Evolutionary conservation across 129 eudicot genomes (phyloP), one percentile per base, ranked within the genome.

Genomic region (Flaveria bidentis): DNA sequence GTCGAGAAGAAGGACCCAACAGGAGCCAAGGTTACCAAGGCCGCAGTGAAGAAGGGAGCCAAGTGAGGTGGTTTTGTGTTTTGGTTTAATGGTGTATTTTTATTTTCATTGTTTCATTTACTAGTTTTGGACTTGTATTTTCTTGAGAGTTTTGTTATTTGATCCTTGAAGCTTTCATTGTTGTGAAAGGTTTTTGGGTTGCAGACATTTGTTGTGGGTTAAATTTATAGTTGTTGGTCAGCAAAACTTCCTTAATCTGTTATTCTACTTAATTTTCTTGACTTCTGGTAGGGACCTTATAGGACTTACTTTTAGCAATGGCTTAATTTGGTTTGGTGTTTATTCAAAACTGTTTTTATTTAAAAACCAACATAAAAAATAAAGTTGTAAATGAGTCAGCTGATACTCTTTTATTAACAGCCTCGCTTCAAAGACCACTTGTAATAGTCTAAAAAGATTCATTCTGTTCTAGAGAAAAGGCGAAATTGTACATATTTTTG

Each of bases 1-100:
- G 87, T 84, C 6, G 84, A 84, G 75, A 84, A 84, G 87, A 84
- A 80, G 75, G 87, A 84, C n/a, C 87, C 84, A 0, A 80, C 84
- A 0, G 87, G 87, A 28, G 87, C 87, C 58, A 84, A 80, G 84
- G 81, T 84, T 33, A 84, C 87, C 67, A 84, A 84, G 76, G 87
- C 87, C 1, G 87, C 87, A 15, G 84, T 17, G 9, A 83, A 83
- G 87, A 83, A 84, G 84, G 75, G 79, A 25, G 84, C 70, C 64
- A 84, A 84, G 74, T 84, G 82, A 84, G 82, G 80, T 44, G 77
- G 67, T 50, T 22, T 55, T 68, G 67, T 57, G 56, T 67, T 77
- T 39, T 68, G 75, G 56, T 55, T 36, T 23, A 2, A 74, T 60
- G 45, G 74, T 51, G 56, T 78, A 23, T 68, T 36, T 66, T 76